Base-by-base conservation (phyloP, 2,329 filamentous ascomycete species). In the Nectriaceae sp. region DNA sequence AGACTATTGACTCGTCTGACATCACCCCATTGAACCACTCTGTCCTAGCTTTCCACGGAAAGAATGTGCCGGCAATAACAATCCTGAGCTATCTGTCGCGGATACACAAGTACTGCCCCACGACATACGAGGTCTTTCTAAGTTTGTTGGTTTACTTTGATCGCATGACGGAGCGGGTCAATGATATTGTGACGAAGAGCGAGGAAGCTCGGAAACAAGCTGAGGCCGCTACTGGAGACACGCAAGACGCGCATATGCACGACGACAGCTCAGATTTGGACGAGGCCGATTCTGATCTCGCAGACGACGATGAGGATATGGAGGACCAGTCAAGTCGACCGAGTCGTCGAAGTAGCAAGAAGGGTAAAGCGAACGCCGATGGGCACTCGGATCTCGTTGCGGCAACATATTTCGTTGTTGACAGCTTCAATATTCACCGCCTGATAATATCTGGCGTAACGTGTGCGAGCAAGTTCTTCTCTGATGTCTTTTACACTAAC, bases 401-500 rank as follows among this genome's bases (percentile, higher is more conserved):
- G n/a, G 76, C 77, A 4, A 82, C 80, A 8, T 84, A 82, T 50
- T 97, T 99, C 66, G 93, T 97, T 35, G 94, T 97, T 11, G 94
- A 99, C 72, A 97, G 94, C 73, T 99, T 94, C 75, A 99, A 99
- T 72, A 97, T 99, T 55, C 94, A 99, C 67, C 86, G 94, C 46
- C 77, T 99, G 46, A 92, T 97, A 46, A 99, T 99, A 66, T 90
- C 94, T 2, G 94, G 93, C 29, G 94, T 99, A 38, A 99, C 94
- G 3, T 97, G 94, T 70, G 92, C 94, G 4, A 97, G 93, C 82
- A 99, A 99, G 71, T 99, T 97, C 78, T 99, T 99, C 72, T 97
- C 93, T 4, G 83, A 99, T 72, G 93, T 97, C 35, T 99, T 99
- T 64, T 99, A 97, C 68, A 99, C 94, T 10, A 99, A 99, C 71